Evolutionary conservation across 805 yeast genomes (phyloP).

Genomic region (Kockiozyma suomiensis): DNA sequence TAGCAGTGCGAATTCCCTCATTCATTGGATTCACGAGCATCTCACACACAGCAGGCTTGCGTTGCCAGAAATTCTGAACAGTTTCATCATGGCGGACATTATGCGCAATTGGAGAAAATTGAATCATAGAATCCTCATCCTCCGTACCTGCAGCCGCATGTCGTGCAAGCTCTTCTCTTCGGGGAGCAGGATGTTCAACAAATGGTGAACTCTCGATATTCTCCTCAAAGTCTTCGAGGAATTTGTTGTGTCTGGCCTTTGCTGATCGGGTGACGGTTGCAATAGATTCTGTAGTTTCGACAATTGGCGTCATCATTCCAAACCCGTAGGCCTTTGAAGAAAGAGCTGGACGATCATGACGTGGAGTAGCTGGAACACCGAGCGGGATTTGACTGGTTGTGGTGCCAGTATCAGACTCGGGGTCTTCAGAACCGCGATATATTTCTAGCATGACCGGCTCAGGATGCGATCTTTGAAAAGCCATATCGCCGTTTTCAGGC

Average conservation of each 20-base stretch:
- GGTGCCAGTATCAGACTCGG: not conserved
- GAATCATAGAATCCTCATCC: not conserved
- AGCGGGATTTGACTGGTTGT: conserved; percentile 6
- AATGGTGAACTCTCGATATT: conserved; percentile 27
- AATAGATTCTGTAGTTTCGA: conserved; percentile 38
- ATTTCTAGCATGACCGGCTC: not conserved
- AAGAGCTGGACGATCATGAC: conserved; percentile 13
- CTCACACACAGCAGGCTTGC: conserved; percentile 24
- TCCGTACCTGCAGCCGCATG: conserved; percentile 1
- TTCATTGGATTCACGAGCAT: conserved; percentile 52
- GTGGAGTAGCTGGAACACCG: conserved; percentile 30
- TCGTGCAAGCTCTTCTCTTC: conserved; percentile 9
- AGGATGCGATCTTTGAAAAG: not conserved
- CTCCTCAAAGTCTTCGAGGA: conserved; percentile 9
- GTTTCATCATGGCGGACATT: not conserved
- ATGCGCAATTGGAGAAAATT: conserved; percentile 12
- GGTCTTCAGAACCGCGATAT: not conserved
- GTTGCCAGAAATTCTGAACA: conserved; percentile 11
- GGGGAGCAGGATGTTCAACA: conserved; percentile 25
- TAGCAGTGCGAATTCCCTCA: conserved; percentile 44
- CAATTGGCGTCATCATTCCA: conserved; percentile 40
- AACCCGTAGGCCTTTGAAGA: conserved; percentile 22
- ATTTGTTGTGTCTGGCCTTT: not conserved
- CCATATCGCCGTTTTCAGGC: not conserved
- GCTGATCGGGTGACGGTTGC: conserved; percentile 22